Evolutionary conservation across 192 early-diverging fungal species (phyloP).

Genomic region (Gryganskiella cystojenkinii): DNA sequence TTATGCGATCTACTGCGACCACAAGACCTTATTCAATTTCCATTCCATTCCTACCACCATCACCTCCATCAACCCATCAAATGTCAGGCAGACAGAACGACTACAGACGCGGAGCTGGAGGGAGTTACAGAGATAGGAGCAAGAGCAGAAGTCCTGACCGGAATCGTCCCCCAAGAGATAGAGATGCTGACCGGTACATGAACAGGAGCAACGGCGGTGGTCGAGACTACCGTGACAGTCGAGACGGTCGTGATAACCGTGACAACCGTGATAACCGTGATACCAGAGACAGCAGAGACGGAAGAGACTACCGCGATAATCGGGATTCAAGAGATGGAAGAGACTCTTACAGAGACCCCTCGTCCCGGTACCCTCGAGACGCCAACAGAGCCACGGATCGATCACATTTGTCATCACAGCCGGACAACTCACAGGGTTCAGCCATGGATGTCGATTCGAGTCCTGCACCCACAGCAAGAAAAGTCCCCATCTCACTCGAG

Average conservation of each 20-base stretch:
- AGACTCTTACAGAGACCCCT: slow-evolving; percentile 34
- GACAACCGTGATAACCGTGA: slow-evolving; percentile 11
- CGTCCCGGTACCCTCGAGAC: slow-evolving; percentile 13
- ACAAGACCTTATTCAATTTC: too few relatives aligned
- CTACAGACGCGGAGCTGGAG: slow-evolving; percentile 29
- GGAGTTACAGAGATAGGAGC: slow-evolving; percentile 51
- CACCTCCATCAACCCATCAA: too few relatives aligned
- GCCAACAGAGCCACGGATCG: slow-evolving; percentile 18
- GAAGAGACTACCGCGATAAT: slow-evolving; percentile 8
- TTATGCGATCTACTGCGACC: too few relatives aligned
- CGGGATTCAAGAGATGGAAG: slow-evolving; percentile 18
- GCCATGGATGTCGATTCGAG: slow-evolving; percentile 28
- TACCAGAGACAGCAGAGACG: slow-evolving; percentile 34
- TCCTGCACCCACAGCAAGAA: slow-evolving; percentile 20
- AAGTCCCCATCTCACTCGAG: slow-evolving; percentile 80
- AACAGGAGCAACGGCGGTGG: slow-evolving; percentile 17
- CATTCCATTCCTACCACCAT: too few relatives aligned
- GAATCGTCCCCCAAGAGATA: slow-evolving; percentile 33
- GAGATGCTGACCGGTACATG: slow-evolving; percentile 42
- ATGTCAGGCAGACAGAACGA: slow-evolving; percentile 30
- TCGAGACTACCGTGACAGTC: slow-evolving; percentile 42
- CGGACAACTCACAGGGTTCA: background rate
- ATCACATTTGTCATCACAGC: slow-evolving; percentile 2
- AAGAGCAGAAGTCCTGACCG: slow-evolving; percentile 20
- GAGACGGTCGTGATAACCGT: slow-evolving; percentile 40